Base-by-base conservation (phyloP, 2,329 filamentous ascomycete species). In the Aspergillus sp. region DNA sequence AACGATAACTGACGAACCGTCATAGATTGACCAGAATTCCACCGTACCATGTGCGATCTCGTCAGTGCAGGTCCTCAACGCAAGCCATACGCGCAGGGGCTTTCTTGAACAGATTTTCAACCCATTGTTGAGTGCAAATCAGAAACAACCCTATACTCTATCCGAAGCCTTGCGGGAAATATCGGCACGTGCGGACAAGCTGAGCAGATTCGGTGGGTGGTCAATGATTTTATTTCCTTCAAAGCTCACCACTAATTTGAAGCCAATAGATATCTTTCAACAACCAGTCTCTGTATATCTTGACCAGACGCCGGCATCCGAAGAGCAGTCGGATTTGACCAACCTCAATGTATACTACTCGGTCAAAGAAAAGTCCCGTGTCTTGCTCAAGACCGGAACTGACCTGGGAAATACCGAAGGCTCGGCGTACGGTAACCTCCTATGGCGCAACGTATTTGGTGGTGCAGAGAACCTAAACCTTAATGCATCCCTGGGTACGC, bases 321-420 rank as follows among this genome's bases (percentile, higher is more conserved):
- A 88, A 7, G 87, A 89, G 9, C 88, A 88, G 2, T 87, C 89
- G 2, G 69, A 68, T 25, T 57, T 74, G 34, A 92, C 88, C 59
- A 92, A 96, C 74, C 80, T 98, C 68, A 90, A 94, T 67, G 85
- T 97, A 57, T 91, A 89, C 70, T 84, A 97, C 60, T 87, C 87
- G 57, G 90, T 91, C 23, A 84, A 85, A 63, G 94, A 99, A 78
- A 89, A 91, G 67, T 90, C 91, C 34, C 89, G 91, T 45, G 87
- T 98, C 72, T 88, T 93, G 62, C 85, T 98, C 71, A 96, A 96
- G 81, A 97, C 93, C 0, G 95, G 95, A 62, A 98, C 95, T 8
- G 94, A 98, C 74, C 85, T 97, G 50, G 95, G 95, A 65, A 96
- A 96, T 73, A 89, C 92, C 23, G 95, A 99, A 78, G 95, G 94